Evolutionary conservation across 2,329 filamentous ascomycete genomes (phyloP), one percentile per base, ranked within the genome.

Genomic region (Clarireedia monteithiana): DNA sequence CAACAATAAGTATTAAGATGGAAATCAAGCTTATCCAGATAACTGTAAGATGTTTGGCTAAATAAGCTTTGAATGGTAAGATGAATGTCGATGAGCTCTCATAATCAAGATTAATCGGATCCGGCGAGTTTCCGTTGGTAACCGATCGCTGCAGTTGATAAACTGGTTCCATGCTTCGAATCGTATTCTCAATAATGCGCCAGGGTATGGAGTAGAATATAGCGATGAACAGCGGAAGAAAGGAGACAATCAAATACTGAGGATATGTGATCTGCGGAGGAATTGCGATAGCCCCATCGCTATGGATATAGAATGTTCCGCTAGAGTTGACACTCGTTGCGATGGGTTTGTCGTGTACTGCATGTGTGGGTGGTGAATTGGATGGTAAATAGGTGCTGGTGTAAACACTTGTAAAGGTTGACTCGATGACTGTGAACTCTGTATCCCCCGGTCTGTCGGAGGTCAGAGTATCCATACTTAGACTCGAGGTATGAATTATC

Each of bases 191-290:
- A 5, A 53, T 3, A 53, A 53, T 38, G 6, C 27, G 50, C 50
- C 50, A 53, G 23, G 40, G 42, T 5, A 53, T 53, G 4, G 50
- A 27, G 9, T 53, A 47, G 6, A 53, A 45, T 24, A 47, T 53
- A 9, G 7, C 15, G 14, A 47, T 9, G 7, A 53, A 38, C 6
- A 38, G 40, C 5, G 50, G 50, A 24, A 53, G 7, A 23, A 53
- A 53, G 23, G 40, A 53, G 23, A 30, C 42, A 14, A 38, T 46
- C 17, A 53, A 40, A 46, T 53, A 53, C 17, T 53, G 40, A 6
- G 4, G 7, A 27, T 27, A 27, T 27, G 26, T 27, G 26, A 27
- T 27, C 7, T 27, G 26, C 5, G 26, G 26, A 27, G 26, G 26
- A 2, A 6, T 27, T 27, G 26, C 0, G 26, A 27, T 27, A n/a